A percentile compares a stretch with the other conserved stretches of the same genome.
These are phyloP conservation scores for Pyrrhoderma noxium DNA, from an alignment of 1,284 basidiomycete genomes.

Conservation along the genomic window DNA sequence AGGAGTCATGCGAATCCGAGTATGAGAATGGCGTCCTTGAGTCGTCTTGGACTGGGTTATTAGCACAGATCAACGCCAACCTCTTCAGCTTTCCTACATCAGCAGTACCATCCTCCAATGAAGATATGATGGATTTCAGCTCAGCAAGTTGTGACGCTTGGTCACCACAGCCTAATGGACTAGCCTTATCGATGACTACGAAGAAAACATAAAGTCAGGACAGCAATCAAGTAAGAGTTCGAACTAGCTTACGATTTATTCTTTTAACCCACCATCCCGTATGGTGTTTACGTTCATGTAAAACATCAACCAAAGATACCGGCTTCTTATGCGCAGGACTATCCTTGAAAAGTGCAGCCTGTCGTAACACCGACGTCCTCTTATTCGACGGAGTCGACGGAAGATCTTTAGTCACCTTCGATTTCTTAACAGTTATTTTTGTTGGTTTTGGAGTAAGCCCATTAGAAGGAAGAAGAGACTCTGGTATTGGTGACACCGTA, in stretches of 20 bases:
- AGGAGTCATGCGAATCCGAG: constrained; percentile 33
- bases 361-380: constrained; percentile 50
- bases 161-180: constrained; percentile 33
- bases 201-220: constrained; percentile 34
- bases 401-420: constrained; percentile 25
- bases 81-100: constrained; percentile 50
- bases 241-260: constrained; percentile 45
- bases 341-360: constrained; percentile 71
- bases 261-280: constrained; percentile 75
- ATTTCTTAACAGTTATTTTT: constrained; percentile 27
- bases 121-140: constrained; percentile 43
- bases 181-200: constrained; percentile 47
- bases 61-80: constrained; percentile 52
- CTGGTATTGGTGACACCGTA: constrained; percentile 46
- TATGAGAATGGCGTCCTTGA: constrained; percentile 32
- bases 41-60: constrained; percentile 38
- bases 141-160: constrained; percentile 37
- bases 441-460: constrained; percentile 33
- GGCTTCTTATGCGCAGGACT: constrained; percentile 57
- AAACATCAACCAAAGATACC: constrained; percentile 53
- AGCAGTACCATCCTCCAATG: constrained; percentile 45
- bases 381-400: constrained; percentile 61
- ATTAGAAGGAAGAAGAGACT: constrained; percentile 41
- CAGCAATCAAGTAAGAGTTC: constrained; percentile 1
- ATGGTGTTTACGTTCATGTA: constrained; percentile 52